A percentile compares a stretch with the other conserved stretches of the same genome.
These are phyloP conservation scores for Botrytis sinoallii DNA, from an alignment of 2,329 filamentous ascomycete genomes.

Conservation along the genomic window DNA sequence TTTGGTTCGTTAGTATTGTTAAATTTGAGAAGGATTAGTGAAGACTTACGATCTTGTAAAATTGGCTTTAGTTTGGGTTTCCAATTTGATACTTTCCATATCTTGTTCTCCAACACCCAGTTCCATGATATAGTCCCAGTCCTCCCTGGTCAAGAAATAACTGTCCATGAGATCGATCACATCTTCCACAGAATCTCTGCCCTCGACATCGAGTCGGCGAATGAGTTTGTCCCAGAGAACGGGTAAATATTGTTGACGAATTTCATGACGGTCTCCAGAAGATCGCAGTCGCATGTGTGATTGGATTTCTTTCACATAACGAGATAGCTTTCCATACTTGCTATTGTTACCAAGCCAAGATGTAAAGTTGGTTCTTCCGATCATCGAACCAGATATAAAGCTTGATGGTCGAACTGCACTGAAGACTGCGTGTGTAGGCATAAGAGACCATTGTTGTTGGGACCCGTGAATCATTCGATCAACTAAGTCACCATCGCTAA, in stretches of 20 bases:
- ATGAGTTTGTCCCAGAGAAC: constrained; percentile 80
- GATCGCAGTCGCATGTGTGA: constrained; percentile 92
- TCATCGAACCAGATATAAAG: constrained; percentile 76
- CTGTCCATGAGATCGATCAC: constrained; percentile 96
- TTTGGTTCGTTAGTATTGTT: constrained; percentile 37
- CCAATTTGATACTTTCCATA: constrained; percentile 71
- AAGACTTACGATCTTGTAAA: constrained; percentile 80
- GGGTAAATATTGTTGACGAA: constrained; percentile 91
- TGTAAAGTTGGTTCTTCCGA: constrained; percentile 72
- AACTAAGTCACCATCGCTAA: constrained; percentile 93
- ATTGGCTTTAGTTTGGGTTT: constrained; percentile 78
- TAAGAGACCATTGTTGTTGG: constrained; percentile 97
- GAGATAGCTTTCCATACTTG: constrained; percentile 72
- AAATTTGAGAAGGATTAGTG: neutral
- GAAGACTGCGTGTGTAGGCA: constrained; percentile 94
- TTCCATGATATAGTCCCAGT: constrained; percentile 90
- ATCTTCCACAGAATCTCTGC: constrained; percentile 75
- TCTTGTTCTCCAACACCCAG: constrained; percentile 83
- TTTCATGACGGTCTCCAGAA: constrained; percentile 87
- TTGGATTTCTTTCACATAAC: constrained; percentile 89
- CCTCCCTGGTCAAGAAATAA: constrained; percentile 91
- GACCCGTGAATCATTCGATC: constrained; percentile 98
- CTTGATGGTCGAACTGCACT: constrained; percentile 91
- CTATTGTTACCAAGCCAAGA: constrained; percentile 95
- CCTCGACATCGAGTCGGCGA: constrained; percentile 69